Evolutionary conservation across 495 filamentous ascomycete genomes (phyloP), one percentile per base, ranked within the genome.

Genomic region (Xylaria nigripes): DNA sequence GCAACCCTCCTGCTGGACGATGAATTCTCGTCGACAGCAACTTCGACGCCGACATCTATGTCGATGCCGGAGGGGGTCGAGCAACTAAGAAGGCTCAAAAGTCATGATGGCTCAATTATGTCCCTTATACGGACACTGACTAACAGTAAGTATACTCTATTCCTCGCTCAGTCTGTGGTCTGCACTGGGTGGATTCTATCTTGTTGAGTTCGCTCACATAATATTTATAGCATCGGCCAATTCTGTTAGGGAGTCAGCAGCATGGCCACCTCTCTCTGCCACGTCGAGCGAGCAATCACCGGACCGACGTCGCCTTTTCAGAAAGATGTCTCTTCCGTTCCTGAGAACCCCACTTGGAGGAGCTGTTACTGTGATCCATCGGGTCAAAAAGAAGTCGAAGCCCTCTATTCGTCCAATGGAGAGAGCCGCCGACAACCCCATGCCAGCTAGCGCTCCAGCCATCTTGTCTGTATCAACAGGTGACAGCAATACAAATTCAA

Each of bases 41-140:
- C 61, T 34, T 62, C 59, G 15, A 61, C 64, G 19, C 48, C 59
- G 36, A 63, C 62, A 25, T 56, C 62, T 8, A 49, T 59, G 41
- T 63, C 58, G 16, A 61, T 56, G 45, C 51, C 57, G 7, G 66
- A 67, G 34, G 56, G 60, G 23, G 57, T 56, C 15, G 64, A 65
- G 25, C 45, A 60, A n/a, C 54, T 65, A 10, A 63, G 69, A 13
- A 76, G 71, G 52, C 36, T 70, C 21, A 66, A 64, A 50, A 66
- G 68, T 24, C 71, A 71, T 19, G 36, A 40, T 18, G 69, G 73
- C 13, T 72, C 69, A 6, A 58, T 80, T 16, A 47, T 72, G 47
- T 70, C 72, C 2, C 72, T 68, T 21, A 53, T 80, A 36, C 72
- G 70, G 27, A 73, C 75, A 16, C 60, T 78, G 38, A 74, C 70